Base-by-base conservation (phyloP, 208 protist genomes). In the Phytomonas sp. region DNA sequence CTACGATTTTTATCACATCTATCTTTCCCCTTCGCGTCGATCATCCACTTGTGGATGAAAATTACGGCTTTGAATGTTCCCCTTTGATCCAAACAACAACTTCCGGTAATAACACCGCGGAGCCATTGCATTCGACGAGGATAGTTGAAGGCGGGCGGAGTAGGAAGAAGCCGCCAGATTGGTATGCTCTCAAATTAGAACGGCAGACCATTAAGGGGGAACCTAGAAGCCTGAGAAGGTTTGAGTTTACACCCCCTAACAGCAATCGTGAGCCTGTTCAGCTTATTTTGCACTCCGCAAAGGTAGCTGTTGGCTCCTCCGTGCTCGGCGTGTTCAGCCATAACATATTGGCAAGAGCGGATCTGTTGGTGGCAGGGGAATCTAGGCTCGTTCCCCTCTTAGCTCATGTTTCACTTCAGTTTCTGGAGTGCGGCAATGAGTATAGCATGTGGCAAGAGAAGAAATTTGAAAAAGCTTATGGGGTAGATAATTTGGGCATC, bases 361-460 rank as follows among this genome's bases (percentile, higher is more conserved):
- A 26, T 56, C 3, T 17, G 26, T 56, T 23, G 23, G 1, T 26
- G 2, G 1, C 46, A 6, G 46, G 23, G 1, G 46, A 56, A 26
- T 56, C 23, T 9, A 56, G 2, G 17, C 23, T 56, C 3, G 46
- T 56, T 56, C 46, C 46, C 1, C 46, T 56, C 5, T 56, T 17
- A 23, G 46, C 46, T 56, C 4, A 23, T 11, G 76, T 66, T 26
- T 46, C n/a, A 5, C 43, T 84, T 29, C 73, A 80, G 60, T 60
- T 81, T 34, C 63, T 84, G 51, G 79, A 81, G 62, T 81, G 79
- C 70, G 72, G 34, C 28, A 8, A 59, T 15, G 73, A 73, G 15
- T 66, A 72, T 60, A 8, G 71, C 20, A 60, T 59, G 23, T 9
- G 15, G 13, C 60, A 46, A 4, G 73, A 65, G 11, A 62, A 60